Evolutionary conservation across 768 basidiomycete genomes (phyloP).

Genomic region (Macrolepiota fuliginosa): DNA sequence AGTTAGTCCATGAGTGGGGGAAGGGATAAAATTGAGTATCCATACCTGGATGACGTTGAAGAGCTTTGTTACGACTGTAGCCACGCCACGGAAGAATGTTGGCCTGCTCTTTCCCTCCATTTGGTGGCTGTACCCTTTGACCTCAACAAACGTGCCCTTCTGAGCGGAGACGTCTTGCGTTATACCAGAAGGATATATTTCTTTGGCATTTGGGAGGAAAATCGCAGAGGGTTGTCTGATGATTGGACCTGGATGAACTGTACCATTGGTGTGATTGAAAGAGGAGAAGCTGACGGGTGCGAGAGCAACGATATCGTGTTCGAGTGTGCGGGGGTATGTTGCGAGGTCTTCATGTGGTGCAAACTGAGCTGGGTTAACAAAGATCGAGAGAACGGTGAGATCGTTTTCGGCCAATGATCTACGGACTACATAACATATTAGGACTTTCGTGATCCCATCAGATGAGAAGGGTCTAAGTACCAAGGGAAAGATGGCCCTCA

Average conservation of each 20-base stretch:
- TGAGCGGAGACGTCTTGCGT: constrained; percentile 71
- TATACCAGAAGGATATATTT: constrained; percentile 95
- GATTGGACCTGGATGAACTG: background rate
- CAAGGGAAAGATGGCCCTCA: constrained; percentile 87
- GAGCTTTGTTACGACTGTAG: constrained; percentile 91
- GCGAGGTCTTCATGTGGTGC: constrained; percentile 92
- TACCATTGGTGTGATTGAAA: background rate
- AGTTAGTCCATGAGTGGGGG: constrained; percentile 6
- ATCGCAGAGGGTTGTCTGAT: constrained; percentile 58
- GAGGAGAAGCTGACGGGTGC: background rate
- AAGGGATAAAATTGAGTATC: background rate
- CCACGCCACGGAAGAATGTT: constrained; percentile 92
- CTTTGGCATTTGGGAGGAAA: constrained; percentile 74
- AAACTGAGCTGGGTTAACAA: constrained; percentile 98
- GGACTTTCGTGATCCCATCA: background rate
- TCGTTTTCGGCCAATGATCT: constrained; percentile 77
- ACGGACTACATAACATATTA: constrained; percentile 50
- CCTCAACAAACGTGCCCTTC: constrained; percentile 87
- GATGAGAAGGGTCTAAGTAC: constrained; percentile 37
- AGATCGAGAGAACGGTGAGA: constrained; percentile 89
- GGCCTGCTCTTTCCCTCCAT: constrained; percentile 92
- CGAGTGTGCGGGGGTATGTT: constrained; percentile 87
- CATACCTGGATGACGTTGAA: constrained; percentile 89
- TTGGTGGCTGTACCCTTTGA: constrained; percentile 86
- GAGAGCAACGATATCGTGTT: constrained; percentile 65